Evolutionary conservation across 2,329 filamentous ascomycete genomes (phyloP), one percentile per base, ranked within the genome.

Genomic region (Microdochium bolleyi): DNA sequence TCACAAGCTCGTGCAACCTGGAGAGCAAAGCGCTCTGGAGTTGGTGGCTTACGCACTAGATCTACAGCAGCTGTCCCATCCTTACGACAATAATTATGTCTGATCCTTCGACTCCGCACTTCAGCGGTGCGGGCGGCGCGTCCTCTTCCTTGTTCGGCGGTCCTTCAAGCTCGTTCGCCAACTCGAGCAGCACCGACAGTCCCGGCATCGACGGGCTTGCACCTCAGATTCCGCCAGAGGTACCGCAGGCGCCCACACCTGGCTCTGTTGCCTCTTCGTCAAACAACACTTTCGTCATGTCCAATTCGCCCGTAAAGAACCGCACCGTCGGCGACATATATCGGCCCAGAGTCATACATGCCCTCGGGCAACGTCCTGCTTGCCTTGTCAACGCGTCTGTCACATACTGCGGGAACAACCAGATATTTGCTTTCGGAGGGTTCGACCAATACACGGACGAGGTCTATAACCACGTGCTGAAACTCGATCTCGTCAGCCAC

Each of bases 361-460:
- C 87, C 13, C 75, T 88, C 49, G 88, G 88, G 49, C 85, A 89
- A 70, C 83, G 92, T 59, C 94, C 94, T 37, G 92, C 94, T 34
- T 97, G 92, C 66, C 79, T 99, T 50, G 92, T 99, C 60, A 99
- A 99, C 75, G 94, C 94, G 51, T 97, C 94, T 1, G 92, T 97
- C 55, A 99, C 94, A n/a, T 96, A 96, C 69, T 96, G 94, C 64
- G 92, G 92, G 55, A 94, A 96, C 72, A 94, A 97, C 67, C 85
- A 94, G 70, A 97, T 99, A 62, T 97, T 95, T 70, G 94, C 92
- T 11, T 99, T 99, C 75, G 94, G 94, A 46, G 94, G 94, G 19
- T 99, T 99, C 65, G 94, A 99, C 66, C 92, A 97, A 70, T 97
- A 96, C 67, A 99, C 94, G 0, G 94, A 99, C 68, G 94, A 99